Conservation (phyloP, 805 yeast species). For the Citeromyces nyonsensis region DNA sequence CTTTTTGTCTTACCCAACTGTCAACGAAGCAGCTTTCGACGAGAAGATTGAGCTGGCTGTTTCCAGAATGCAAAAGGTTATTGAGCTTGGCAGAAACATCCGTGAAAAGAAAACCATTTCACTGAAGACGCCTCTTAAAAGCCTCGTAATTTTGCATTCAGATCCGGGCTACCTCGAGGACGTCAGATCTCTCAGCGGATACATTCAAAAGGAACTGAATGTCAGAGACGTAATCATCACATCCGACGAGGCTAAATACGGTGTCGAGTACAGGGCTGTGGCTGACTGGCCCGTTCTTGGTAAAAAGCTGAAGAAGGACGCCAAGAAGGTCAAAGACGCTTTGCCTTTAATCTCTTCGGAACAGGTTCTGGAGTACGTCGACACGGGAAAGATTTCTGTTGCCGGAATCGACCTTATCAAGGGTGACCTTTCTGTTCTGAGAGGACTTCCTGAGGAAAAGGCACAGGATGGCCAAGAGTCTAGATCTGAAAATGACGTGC, state of each 20-base stretch:
- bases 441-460: conserved; percentile 67
- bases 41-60: conserved; percentile 78
- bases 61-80: conserved; percentile 90
- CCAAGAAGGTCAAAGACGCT: conserved; percentile 87
- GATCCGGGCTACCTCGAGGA: conserved; percentile 64
- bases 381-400: conserved; percentile 62
- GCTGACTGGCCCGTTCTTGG: conserved; percentile 99
- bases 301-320: conserved; percentile 90
- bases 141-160: conserved; percentile 72
- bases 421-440: conserved; percentile 82
- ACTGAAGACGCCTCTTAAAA: conserved; percentile 86
- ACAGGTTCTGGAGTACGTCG: conserved; percentile 65
- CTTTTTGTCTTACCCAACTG: conserved; percentile 82
- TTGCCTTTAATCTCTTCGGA: conserved; percentile 70
- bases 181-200: conserved; percentile 59
- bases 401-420: conserved; percentile 78
- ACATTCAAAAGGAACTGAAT: conserved; percentile 83
- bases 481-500: conserved; percentile 79
- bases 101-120: conserved; percentile 94
- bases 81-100: conserved; percentile 89
- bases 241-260: conserved; percentile 79
- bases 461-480: conserved; percentile 64
- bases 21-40: conserved; percentile 68
- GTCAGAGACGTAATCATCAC: conserved; percentile 81
- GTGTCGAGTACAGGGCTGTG: conserved; percentile 84